Evolutionary conservation across 1,139 yeast genomes (phyloP), one percentile per base, ranked within the genome.

Genomic region (Nadsonia commutata): DNA sequence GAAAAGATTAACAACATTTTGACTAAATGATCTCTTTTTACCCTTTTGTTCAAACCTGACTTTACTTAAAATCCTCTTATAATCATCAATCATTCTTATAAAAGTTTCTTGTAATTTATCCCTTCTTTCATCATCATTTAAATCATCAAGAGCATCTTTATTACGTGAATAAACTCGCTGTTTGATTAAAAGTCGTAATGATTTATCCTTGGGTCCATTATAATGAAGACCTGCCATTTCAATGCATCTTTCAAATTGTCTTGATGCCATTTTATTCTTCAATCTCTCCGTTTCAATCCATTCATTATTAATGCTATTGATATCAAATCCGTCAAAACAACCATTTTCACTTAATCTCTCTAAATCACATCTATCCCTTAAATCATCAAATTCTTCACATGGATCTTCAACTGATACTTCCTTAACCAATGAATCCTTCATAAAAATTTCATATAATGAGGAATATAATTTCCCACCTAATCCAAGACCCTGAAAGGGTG

Each of bases 331-430:
- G 45, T 40, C 20, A 50, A 36, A 18, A 51, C 50, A 60, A 40
- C 40, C 67, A 57, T 20, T 51, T 45, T 40, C 53, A 49, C 48
- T 59, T 37, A 86, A 62, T 50, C 82, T 64, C 40, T 66, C 62
- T 51, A 90, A 67, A 57, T 90, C 98, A 47, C 79, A 72, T 31
- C 90, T 67, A 59, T 90, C 97, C 49, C 98, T 71, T 53, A 93
- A 65, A 56, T 84, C 94, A 56, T 90, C 98, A 62, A 90, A 90
- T 38, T 78, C 76, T 58, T 88, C 96, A 56, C 82, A 84, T 2
- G 98, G 98, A 58, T 93, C 98, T 58, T 90, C 98, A 8, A 93
- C 88, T 0, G 90, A 86, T 37, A 90, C 71, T 55, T 88, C 95
- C 36, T 66, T 63, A n/a, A 86, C 74, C 2, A 57, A 50, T 0